phyloP scores from a whole-genome alignment of 192 early-diverging fungal genomes.

The Linderina pennispora region DNA sequence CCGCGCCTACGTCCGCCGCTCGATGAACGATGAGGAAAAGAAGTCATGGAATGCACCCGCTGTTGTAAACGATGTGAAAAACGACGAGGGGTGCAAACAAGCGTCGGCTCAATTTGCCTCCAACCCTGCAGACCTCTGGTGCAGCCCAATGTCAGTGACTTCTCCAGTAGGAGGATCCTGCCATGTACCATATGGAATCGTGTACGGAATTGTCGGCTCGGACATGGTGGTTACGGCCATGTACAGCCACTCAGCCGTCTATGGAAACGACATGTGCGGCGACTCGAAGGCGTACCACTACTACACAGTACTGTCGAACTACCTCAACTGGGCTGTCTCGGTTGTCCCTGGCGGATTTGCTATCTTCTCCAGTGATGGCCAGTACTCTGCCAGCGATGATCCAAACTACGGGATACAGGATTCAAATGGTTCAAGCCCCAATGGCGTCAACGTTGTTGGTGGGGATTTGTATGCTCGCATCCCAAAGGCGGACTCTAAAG shows the following conservation, averaged over 20 bases:
- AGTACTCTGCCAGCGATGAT: too few relatives aligned
- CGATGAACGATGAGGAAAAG: not conserved
- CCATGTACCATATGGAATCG: constrained; percentile 19
- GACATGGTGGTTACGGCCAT: constrained; percentile 12
- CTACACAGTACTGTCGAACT: not conserved
- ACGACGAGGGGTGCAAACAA: not conserved
- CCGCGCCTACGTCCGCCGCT: constrained; percentile 8
- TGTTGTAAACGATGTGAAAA: not conserved
- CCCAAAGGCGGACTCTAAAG: too few relatives aligned
- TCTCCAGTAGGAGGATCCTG: constrained; percentile 4
- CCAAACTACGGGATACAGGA: too few relatives aligned
- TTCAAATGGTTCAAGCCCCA: too few relatives aligned
- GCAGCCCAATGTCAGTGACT: constrained; percentile 2
- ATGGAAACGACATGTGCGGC: constrained; percentile 7
- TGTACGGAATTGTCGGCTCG: constrained; percentile 8
- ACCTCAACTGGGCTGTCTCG: not conserved
- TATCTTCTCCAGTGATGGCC: too few relatives aligned
- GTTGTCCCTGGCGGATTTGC: too few relatives aligned
- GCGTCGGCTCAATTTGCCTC: constrained; percentile 6
- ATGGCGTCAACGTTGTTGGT: too few relatives aligned
- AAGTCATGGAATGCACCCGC: not conserved
- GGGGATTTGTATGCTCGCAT: too few relatives aligned
- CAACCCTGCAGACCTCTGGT: constrained; percentile 11
- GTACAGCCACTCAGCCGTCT: constrained; percentile 15
- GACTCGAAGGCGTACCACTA: not conserved